Conservation (phyloP, 768 basidiomycete genomes). For the Boletus pseudo-olivaceus region DNA sequence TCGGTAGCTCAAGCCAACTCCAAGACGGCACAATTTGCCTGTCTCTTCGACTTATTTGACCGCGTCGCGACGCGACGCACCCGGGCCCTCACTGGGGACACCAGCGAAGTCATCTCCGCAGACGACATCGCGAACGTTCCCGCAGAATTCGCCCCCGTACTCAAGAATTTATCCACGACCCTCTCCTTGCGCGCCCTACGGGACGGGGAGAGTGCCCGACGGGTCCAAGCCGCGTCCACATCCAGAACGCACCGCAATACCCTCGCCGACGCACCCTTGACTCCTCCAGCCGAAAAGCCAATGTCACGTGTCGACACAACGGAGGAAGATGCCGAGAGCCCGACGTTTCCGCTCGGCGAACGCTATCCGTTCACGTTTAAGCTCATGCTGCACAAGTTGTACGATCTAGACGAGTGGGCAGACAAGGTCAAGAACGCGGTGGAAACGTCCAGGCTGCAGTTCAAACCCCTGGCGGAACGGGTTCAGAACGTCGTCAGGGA, state of each 20-base stretch:
- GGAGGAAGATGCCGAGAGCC: constrained; percentile 27
- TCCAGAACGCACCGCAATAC: constrained; percentile 23
- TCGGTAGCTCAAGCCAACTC: constrained; percentile 27
- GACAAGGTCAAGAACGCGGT: constrained; percentile 51
- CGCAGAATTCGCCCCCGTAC: constrained; percentile 28
- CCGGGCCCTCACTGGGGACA: constrained; percentile 20
- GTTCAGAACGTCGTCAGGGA: constrained; percentile 16
- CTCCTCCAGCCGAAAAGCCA: neutral
- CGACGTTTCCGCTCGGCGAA: constrained; percentile 40
- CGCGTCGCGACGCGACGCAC: constrained; percentile 46
- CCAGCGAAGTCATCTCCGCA: constrained; percentile 20
- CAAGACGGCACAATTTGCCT: constrained; percentile 50
- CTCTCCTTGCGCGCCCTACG: constrained; percentile 34
- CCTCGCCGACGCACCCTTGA: constrained; percentile 14
- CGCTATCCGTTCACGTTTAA: constrained; percentile 61
- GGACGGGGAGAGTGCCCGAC: constrained; percentile 17
- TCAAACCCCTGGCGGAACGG: constrained; percentile 49
- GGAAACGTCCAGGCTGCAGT: constrained; percentile 51
- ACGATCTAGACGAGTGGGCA: constrained; percentile 57
- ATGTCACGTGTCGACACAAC: neutral
- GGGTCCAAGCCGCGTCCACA: neutral
- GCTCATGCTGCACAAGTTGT: constrained; percentile 64
- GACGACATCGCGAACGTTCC: constrained; percentile 32
- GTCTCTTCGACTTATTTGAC: constrained; percentile 53
- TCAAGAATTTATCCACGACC: constrained; percentile 37